Conservation (phyloP, 2,329 filamentous ascomycete genomes). For the Scopulariopsis brevicaulis region DNA sequence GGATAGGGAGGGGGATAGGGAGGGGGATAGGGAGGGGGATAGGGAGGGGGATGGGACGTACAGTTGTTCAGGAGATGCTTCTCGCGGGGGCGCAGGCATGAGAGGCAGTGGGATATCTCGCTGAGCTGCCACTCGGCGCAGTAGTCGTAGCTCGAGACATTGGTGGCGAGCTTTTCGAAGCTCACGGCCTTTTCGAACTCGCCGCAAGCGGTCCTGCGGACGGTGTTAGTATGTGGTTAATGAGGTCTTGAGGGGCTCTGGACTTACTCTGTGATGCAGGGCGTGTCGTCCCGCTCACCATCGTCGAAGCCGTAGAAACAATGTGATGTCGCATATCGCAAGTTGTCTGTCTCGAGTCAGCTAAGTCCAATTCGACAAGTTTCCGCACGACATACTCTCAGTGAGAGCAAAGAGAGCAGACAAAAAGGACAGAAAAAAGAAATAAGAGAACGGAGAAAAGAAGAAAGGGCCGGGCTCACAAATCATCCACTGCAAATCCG, state of each 20-base stretch:
- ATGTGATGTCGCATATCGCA: constrained; percentile 41
- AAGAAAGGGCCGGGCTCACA: constrained; percentile 27
- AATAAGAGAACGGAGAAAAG: no score
- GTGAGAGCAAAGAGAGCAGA: background rate
- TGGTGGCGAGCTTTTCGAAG: constrained; percentile 35
- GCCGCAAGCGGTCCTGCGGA: constrained; percentile 37
- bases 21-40: background rate
- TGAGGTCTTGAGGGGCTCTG: background rate
- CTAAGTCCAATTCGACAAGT: background rate
- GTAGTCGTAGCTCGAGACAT: constrained; percentile 36
- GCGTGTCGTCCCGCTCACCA: constrained; percentile 24
- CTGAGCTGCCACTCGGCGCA: constrained; percentile 35
- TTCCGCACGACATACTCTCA: background rate
- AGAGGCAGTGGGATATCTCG: constrained; percentile 29
- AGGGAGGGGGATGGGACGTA: constrained; percentile 15
- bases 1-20: constrained; percentile 17
- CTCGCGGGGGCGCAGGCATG: constrained; percentile 29
- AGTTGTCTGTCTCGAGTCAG: constrained; percentile 33
- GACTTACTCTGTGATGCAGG: constrained; percentile 39
- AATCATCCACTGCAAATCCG: constrained; percentile 41
- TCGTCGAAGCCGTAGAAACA: constrained; percentile 41
- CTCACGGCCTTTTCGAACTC: constrained; percentile 32
- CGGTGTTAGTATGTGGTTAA: constrained; percentile 13
- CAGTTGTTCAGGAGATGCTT: constrained; percentile 41
- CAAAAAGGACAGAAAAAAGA: constrained; percentile 5